Evolutionary conservation across 1,139 yeast species (phyloP).

Genomic region (Geotrichum citri-aurantii): DNA sequence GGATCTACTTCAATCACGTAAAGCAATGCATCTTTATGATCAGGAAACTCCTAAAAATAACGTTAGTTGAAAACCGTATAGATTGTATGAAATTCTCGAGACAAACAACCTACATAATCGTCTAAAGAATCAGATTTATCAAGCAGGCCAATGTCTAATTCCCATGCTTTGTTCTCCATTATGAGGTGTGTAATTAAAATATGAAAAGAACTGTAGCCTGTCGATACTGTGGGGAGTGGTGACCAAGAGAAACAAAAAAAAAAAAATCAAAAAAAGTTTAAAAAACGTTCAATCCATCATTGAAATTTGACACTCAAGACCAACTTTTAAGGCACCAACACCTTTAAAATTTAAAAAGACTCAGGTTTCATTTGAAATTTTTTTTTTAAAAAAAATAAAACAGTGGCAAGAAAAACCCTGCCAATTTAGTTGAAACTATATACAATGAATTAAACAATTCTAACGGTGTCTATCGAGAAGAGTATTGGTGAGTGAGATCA

Average conservation of each 20-base stretch:
- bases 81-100: background rate
- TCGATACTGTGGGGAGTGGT: background rate
- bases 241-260: background rate
- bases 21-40: conserved; percentile 34
- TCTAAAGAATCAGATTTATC: conserved; percentile 6
- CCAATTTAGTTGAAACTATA: too few species aligned
- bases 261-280: background rate
- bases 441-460: conserved; percentile 4
- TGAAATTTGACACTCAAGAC: background rate
- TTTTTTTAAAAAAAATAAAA: too few species aligned
- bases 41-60: conserved; percentile 23
- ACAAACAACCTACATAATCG: conserved; percentile 4
- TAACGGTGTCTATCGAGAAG: conserved; percentile 60
- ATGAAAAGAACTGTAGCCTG: background rate
- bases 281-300: background rate
- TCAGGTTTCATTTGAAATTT: too few species aligned
- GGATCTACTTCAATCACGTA: conserved; percentile 36
- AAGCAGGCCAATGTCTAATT: conserved; percentile 1
- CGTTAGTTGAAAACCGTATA: background rate
- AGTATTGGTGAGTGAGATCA: conserved; percentile 80
- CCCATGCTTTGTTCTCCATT: conserved; percentile 5
- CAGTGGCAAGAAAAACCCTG: too few species aligned
- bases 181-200: background rate
- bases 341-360: background rate
- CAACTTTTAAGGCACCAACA: too few species aligned